Evolutionary conservation across 148 eudicot species (phyloP), one percentile per base, ranked within the genome.

Genomic region (Suaeda aralocaspica): DNA sequence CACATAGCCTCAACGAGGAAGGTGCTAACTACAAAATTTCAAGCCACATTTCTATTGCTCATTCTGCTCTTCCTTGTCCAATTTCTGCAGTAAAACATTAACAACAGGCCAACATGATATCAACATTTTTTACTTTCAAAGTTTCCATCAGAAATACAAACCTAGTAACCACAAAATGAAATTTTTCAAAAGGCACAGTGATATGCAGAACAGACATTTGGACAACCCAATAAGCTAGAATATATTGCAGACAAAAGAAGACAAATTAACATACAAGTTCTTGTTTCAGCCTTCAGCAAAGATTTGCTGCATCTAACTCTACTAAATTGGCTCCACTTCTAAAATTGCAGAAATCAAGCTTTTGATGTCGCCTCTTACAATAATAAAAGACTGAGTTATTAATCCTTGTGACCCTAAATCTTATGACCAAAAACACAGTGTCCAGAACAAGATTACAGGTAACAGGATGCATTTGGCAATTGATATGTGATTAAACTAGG

Each of bases 1-100:
- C 41, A 36, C 41, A 36, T 4, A 36, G 41, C 41, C 41, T n/a
- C n/a, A n/a, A n/a, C n/a, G n/a, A n/a, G n/a, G 41, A 36, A 36
- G 41, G 41, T 4, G 63, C 42, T 59, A 62, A 70, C 72, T 65
- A 30, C 62, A 64, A 41, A 50, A 48, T 15, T 68, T 72, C 76
- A 65, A 53, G 71, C 62, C 41, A 11, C 62, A 41, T 71, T n/a
- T 39, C 55, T 75, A 64, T 51, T 76, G 82, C 22, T 63, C 75
- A 26, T 58, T 42, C 18, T 78, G 64, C 69, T 74, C 82, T 59
- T 78, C 82, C 68, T 80, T 42, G 56, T 65, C 58, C 49, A 77
- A 30, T 66, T 83, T 83, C 86, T 83, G 78, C 80, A 72, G 46
- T 44, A 68, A 49, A 28, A 19, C 4, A 51, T 13, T 31, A 31